Evolutionary conservation across 75 land plant genomes (phyloP).

Genomic region (Sequoia sempervirens): DNA sequence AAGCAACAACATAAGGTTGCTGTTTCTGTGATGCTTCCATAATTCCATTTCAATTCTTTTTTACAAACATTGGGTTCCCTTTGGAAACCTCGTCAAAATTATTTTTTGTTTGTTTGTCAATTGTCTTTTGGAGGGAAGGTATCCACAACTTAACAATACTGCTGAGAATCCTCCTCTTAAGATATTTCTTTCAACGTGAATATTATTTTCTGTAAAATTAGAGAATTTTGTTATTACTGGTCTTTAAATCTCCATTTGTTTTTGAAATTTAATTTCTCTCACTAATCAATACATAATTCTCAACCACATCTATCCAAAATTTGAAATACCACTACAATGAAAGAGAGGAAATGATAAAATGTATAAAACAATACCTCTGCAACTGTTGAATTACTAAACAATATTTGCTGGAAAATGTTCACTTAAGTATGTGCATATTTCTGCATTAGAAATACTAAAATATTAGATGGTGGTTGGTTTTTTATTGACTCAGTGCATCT

Average conservation of each 20-base stretch:
- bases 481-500: neutral
- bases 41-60: no score
- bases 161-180: neutral
- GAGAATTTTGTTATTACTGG: neutral
- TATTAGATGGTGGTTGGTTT: neutral
- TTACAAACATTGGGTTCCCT: no score
- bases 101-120: no score
- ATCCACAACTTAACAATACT: neutral
- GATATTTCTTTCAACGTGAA: neutral
- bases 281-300: neutral
- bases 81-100: neutral
- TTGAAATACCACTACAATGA: neutral
- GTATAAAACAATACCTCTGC: neutral
- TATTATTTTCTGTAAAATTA: neutral
- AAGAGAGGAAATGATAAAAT: neutral
- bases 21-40: no score
- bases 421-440: neutral
- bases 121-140: neutral
- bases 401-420: neutral
- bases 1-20: no score
- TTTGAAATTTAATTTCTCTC: neutral
- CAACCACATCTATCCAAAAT: neutral
- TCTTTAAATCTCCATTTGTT: neutral
- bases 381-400: neutral
- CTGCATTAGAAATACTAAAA: neutral